Base-by-base conservation (phyloP, 2,329 filamentous ascomycete genomes). In the Aspergillus sp. region DNA sequence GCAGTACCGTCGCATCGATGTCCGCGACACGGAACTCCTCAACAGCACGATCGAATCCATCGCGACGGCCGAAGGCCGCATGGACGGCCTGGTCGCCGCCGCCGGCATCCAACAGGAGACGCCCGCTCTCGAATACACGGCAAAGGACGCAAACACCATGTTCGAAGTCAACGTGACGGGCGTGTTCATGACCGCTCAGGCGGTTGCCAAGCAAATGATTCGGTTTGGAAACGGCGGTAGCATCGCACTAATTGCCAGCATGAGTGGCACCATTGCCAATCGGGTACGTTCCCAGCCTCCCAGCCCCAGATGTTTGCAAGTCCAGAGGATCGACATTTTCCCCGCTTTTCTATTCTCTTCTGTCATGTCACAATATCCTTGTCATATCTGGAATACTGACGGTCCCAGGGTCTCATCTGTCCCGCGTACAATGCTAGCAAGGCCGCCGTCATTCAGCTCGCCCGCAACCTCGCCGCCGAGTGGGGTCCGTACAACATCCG, bases 91-190 rank as follows among this genome's bases (percentile, higher is more conserved):
- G 50, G 84, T 96, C 45, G 86, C 86, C 0, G 86, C 86, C 0
- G 87, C 87, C 0, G 87, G 85, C 1, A 76, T 84, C 38, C 89
- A 96, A 73, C 88, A 95, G 71, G 90, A 95, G 74, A 91, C 85
- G 0, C 75, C 89, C 0, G 91, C 92, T 1, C 77, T 96, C 50
- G 90, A 96, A 45, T 95, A 96, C 68, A 77, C 78, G 1, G 76
- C 79, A 48, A 79, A 83, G 64, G 82, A 86, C 60, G 77, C 81
- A 50, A 84, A 85, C 60, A 78, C 74, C 52, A 86, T 86, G 82
- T 81, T 86, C 56, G 80, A 83, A 59, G 73, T 84, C 58, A 84
- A 84, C 60, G 75, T 85, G 46, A 85, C 81, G 0, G 83, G 83
- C 9, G 81, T 81, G 5, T 81, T 86, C 66, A 85, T 86, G 81